These are phyloP conservation scores for Bidens hawaiensis DNA, from an alignment of 140 eudicot genomes.

Conservation along the genomic window DNA sequence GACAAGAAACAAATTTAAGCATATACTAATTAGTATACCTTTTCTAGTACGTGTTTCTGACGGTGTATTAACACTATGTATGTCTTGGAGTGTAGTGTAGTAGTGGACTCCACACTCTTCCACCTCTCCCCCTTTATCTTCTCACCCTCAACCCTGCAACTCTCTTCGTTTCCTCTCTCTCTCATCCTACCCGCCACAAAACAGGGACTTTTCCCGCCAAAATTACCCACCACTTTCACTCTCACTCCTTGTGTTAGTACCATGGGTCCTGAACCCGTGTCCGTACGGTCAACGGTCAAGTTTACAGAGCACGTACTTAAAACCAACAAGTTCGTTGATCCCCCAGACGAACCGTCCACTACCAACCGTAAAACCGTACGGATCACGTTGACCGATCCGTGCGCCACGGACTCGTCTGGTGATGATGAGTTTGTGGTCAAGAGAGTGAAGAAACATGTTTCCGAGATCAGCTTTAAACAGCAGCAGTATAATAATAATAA, in stretches of 20 bases:
- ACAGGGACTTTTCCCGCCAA: constrained; percentile 28
- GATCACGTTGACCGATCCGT: constrained; percentile 48
- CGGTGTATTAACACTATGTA: neutral
- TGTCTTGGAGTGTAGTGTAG: neutral
- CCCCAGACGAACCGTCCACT: constrained; percentile 11
- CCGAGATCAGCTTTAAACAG: constrained; percentile 31
- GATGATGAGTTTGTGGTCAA: constrained; percentile 35
- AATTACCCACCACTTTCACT: neutral
- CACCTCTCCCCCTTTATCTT: neutral
- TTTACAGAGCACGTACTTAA: constrained; percentile 42
- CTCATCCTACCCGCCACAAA: neutral
- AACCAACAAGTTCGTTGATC: constrained; percentile 27
- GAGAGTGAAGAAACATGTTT: constrained; percentile 46
- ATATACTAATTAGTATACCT: no score
- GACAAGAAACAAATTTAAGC: no score
- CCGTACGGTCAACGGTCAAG: constrained; percentile 21
- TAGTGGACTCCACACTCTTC: constrained; percentile 11
- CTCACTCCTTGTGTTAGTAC: neutral
- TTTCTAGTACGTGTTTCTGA: neutral
- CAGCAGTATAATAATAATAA: no score
- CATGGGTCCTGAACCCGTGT: neutral
- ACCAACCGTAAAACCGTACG: constrained; percentile 29
- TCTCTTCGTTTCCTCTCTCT: constrained; percentile 11
- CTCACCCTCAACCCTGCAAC: constrained; percentile 17
- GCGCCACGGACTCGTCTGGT: constrained; percentile 66